phyloP scores from a whole-genome alignment of 1,139 yeast genomes.

The Kodamaea sp. region DNA sequence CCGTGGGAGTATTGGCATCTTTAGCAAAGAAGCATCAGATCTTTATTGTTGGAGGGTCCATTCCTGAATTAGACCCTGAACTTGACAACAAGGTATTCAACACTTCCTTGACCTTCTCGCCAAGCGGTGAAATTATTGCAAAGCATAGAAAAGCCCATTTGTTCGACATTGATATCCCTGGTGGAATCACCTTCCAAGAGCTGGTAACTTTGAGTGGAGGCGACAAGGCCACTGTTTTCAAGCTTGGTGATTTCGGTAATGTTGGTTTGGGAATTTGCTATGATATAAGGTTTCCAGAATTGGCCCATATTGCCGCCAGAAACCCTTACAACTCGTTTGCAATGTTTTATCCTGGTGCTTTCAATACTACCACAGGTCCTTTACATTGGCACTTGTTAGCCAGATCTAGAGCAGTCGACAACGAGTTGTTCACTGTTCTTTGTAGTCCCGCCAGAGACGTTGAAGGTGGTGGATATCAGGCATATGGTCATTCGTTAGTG shows the following conservation, averaged over 20 bases:
- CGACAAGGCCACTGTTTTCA: conserved; percentile 72
- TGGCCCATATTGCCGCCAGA: conserved; percentile 80
- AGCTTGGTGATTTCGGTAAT: conserved; percentile 67
- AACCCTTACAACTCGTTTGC: conserved; percentile 72
- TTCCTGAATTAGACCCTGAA: conserved; percentile 67
- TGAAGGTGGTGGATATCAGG: conserved; percentile 69
- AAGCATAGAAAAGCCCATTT: conserved; percentile 87
- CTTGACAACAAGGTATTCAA: conserved; percentile 66
- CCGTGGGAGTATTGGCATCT: conserved; percentile 59
- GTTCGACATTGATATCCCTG: conserved; percentile 90
- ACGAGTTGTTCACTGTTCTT: conserved; percentile 74
- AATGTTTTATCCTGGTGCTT: conserved; percentile 93
- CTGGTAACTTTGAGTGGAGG: conserved; percentile 77
- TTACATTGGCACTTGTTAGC: conserved; percentile 91
- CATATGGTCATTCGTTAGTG: conserved; percentile 89
- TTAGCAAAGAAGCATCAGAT: conserved; percentile 65
- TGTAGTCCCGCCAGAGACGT: conserved; percentile 90
- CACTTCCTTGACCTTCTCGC: conserved; percentile 76
- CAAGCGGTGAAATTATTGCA: conserved; percentile 72
- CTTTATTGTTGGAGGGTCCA: conserved; percentile 83
- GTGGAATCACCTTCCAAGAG: conserved; percentile 84
- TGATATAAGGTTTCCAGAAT: conserved; percentile 89
- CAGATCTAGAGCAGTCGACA: conserved; percentile 85
- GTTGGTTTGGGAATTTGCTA: conserved; percentile 92
- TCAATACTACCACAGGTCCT: conserved; percentile 95